These are phyloP conservation scores for Aureobasidium sp. DNA, from an alignment of 2,329 filamentous ascomycete genomes.

Conservation along the genomic window DNA sequence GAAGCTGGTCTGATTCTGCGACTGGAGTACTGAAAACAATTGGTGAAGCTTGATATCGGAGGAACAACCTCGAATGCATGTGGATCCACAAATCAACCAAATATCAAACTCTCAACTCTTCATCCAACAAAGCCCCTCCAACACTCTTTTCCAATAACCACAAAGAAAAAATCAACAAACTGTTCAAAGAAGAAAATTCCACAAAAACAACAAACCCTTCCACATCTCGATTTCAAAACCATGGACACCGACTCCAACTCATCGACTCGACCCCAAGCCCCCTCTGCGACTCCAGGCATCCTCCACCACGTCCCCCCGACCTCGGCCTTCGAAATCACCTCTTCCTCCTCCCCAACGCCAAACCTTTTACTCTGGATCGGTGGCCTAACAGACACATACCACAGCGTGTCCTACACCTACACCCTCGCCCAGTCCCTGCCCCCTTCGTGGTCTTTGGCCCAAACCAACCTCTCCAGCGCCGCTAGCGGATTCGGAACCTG, in stretches of 20 bases:
- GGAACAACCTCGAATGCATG: no score
- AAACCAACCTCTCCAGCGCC: constrained; percentile 45
- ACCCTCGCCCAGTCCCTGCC: constrained; percentile 43
- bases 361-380: constrained; percentile 58
- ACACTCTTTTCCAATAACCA: no score
- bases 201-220: no score
- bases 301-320: constrained; percentile 39
- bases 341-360: constrained; percentile 21
- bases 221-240: not conserved
- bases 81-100: no score
- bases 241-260: no score
- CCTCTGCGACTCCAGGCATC: constrained; percentile 27
- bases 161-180: no score
- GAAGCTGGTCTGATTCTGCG: no score
- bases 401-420: constrained; percentile 54
- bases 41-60: no score
- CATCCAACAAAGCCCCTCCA: no score
- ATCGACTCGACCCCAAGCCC: not conserved
- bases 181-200: no score
- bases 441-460: constrained; percentile 39
- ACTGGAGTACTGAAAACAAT: no score
- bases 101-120: no score
- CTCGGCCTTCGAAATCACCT: constrained; percentile 40
- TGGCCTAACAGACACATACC: constrained; percentile 62
- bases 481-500: constrained; percentile 50